Evolutionary conservation across 495 filamentous ascomycete species (phyloP).

Genomic region (Pseudevernia furfuracea): DNA sequence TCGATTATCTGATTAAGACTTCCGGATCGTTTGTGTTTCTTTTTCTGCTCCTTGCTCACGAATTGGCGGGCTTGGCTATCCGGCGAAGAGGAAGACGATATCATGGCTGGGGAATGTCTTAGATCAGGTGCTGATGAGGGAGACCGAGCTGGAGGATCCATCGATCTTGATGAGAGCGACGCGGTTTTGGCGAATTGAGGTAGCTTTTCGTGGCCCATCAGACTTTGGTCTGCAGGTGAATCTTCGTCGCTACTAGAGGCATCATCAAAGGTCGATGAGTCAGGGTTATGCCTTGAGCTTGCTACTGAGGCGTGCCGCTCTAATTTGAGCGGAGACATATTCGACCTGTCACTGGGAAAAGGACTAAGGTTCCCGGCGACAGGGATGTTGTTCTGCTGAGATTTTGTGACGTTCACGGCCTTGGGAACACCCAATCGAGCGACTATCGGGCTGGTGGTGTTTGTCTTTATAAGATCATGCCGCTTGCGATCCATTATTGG

Average conservation of each 20-base stretch:
- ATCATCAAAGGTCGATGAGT: slow-evolving; percentile 28
- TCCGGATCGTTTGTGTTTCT: slow-evolving; percentile 27
- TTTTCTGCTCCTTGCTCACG: slow-evolving; percentile 15
- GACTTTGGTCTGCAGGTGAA: slow-evolving; percentile 27
- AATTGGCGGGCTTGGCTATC: slow-evolving; percentile 17
- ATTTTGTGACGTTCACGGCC: slow-evolving; percentile 26
- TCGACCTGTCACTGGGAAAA: slow-evolving; percentile 6
- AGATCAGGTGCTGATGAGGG: slow-evolving; percentile 27
- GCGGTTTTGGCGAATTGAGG: slow-evolving; percentile 21
- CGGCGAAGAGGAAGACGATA: slow-evolving; percentile 22
- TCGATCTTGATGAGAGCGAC: slow-evolving; percentile 16
- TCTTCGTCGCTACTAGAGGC: slow-evolving; percentile 29
- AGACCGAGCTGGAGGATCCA: slow-evolving; percentile 17
- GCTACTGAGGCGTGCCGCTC: slow-evolving; percentile 21
- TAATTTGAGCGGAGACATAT: slow-evolving; percentile 11
- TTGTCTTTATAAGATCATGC: slow-evolving; percentile 14
- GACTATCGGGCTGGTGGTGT: slow-evolving; percentile 27
- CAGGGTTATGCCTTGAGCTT: slow-evolving; percentile 21
- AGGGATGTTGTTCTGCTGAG: slow-evolving; percentile 16
- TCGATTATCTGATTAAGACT: slow-evolving; percentile 30
- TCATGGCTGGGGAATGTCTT: slow-evolving; percentile 11
- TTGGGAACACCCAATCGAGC: slow-evolving; percentile 26
- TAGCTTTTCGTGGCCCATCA: slow-evolving; percentile 27
- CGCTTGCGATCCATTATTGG: slow-evolving; percentile 22
- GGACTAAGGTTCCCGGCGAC: slow-evolving; percentile 15